These are phyloP conservation scores for Alternaria sp. DNA, from an alignment of 2,329 filamentous ascomycete species.

Conservation along the genomic window DNA sequence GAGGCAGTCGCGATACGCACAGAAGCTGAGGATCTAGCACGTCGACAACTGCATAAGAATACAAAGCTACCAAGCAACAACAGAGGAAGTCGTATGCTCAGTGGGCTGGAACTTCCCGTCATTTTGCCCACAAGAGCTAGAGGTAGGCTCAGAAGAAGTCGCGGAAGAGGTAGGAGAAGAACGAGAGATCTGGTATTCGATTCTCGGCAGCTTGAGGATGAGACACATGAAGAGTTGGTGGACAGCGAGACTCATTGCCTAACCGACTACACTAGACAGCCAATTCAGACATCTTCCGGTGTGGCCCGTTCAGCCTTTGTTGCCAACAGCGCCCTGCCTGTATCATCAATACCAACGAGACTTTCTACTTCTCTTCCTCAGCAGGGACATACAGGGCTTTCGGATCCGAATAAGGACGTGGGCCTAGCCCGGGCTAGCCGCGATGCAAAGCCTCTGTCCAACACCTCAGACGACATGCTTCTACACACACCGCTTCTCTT, in stretches of 20 bases:
- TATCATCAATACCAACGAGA: slow-evolving; percentile 23
- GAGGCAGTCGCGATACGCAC: slow-evolving; percentile 28
- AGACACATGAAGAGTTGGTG: slow-evolving; percentile 2
- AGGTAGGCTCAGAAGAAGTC: slow-evolving; percentile 17
- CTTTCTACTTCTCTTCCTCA: slow-evolving; percentile 5
- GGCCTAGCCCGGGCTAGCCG: not conserved
- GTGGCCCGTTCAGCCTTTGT: slow-evolving; percentile 42
- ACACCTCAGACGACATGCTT: not conserved
- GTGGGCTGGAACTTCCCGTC: slow-evolving; percentile 13
- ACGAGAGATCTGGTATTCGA: not conserved
- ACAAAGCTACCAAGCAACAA: slow-evolving; percentile 21
- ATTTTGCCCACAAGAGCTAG: slow-evolving; percentile 17
- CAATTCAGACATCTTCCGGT: slow-evolving; percentile 27
- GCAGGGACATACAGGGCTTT: slow-evolving; percentile 12
- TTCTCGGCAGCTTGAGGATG: slow-evolving; percentile 4
- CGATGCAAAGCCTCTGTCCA: slow-evolving; percentile 22
- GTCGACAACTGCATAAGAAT: slow-evolving; percentile 35
- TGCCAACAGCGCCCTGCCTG: slow-evolving; percentile 41
- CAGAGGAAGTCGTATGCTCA: slow-evolving; percentile 21
- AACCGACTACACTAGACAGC: slow-evolving; percentile 19
- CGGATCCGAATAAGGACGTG: slow-evolving; percentile 12
- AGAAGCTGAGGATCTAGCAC: slow-evolving; percentile 32
- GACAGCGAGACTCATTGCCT: slow-evolving; percentile 17
- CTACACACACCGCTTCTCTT: not conserved
- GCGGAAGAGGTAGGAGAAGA: slow-evolving; percentile 22